Evolutionary conservation across 768 basidiomycete species (phyloP).

Genomic region (Suillus subluteus): DNA sequence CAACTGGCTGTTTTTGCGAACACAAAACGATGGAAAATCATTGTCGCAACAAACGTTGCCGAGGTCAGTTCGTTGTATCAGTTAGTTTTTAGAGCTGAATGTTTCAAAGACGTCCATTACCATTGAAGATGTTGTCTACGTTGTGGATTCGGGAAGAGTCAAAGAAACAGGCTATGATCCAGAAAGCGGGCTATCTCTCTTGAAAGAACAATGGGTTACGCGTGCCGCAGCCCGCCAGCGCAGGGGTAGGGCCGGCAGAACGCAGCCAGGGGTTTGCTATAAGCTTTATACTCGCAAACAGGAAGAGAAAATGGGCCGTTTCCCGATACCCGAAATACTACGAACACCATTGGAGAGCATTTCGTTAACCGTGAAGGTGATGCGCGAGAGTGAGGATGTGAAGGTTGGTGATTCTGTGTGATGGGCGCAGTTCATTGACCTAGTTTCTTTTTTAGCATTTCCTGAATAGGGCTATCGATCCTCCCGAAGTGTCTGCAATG

Average conservation of each 20-base stretch:
- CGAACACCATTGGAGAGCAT: constrained; percentile 85
- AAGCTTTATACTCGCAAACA: constrained; percentile 83
- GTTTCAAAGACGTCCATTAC: constrained; percentile 80
- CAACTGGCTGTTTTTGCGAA: constrained; percentile 77
- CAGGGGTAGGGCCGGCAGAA: constrained; percentile 89
- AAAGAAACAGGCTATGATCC: constrained; percentile 81
- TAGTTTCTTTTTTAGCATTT: constrained; percentile 48
- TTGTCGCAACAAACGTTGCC: constrained; percentile 90
- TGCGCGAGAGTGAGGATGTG: constrained; percentile 77
- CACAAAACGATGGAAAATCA: constrained; percentile 74
- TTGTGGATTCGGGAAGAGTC: constrained; percentile 83
- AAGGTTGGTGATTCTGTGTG: constrained; percentile 47
- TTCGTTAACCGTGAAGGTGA: constrained; percentile 80
- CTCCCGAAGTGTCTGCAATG: constrained; percentile 76
- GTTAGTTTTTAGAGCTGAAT: constrained; percentile 2
- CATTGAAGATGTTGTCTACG: constrained; percentile 86
- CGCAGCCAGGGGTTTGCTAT: constrained; percentile 80
- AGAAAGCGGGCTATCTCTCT: constrained; percentile 68
- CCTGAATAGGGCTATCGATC: constrained; percentile 77
- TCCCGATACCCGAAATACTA: constrained; percentile 86
- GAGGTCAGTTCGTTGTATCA: constrained; percentile 52
- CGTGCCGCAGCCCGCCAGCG: constrained; percentile 83
- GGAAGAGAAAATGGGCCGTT: constrained; percentile 67
- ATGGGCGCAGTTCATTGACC: not conserved
- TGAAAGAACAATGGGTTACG: constrained; percentile 81